phyloP scores from a whole-genome alignment of 495 filamentous ascomycete species.

The Entonaema liquescens region DNA sequence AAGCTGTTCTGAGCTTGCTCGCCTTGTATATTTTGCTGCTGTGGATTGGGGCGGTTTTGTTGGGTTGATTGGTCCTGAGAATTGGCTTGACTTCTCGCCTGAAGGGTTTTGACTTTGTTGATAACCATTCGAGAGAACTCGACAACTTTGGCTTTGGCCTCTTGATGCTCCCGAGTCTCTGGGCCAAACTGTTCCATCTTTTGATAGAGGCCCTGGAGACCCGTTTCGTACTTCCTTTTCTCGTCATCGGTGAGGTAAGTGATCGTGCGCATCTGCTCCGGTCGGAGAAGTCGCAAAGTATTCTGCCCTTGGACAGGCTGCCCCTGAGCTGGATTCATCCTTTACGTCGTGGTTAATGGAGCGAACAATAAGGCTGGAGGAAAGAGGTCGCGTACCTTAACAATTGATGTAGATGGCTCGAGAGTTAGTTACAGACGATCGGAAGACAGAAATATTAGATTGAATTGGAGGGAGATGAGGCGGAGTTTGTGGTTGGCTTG shows the following conservation, averaged over 20 bases:
- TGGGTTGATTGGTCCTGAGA: slow-evolving; percentile 30
- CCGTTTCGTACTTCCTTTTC: slow-evolving; percentile 70
- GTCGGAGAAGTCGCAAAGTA: slow-evolving; percentile 41
- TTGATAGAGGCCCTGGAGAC: slow-evolving; percentile 68
- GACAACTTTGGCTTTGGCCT: slow-evolving; percentile 70
- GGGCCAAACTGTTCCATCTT: slow-evolving; percentile 66
- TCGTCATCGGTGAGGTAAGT: slow-evolving; percentile 62
- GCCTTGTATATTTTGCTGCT: slow-evolving; percentile 33
- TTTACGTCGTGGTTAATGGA: neutral
- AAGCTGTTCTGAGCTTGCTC: slow-evolving; percentile 28
- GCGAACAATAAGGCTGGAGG: neutral
- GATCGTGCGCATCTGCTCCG: slow-evolving; percentile 59
- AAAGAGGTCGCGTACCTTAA: neutral
- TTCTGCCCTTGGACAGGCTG: slow-evolving; percentile 47
- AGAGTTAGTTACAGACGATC: too few relatives aligned
- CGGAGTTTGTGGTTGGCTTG: neutral
- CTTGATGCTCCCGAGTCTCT: slow-evolving; percentile 64
- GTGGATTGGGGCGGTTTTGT: slow-evolving; percentile 6
- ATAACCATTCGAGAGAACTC: slow-evolving; percentile 71
- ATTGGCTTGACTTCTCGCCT: slow-evolving; percentile 22
- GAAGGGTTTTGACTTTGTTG: slow-evolving; percentile 61
- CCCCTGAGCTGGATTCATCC: slow-evolving; percentile 49
- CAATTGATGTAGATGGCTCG: neutral
- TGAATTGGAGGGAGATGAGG: neutral
- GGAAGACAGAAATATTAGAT: neutral